A percentile compares a stretch with the other conserved stretches of the same genome.
These are phyloP conservation scores for Sporothrix schenckii DNA, from an alignment of 2,329 filamentous ascomycete genomes.

Conservation along the genomic window DNA sequence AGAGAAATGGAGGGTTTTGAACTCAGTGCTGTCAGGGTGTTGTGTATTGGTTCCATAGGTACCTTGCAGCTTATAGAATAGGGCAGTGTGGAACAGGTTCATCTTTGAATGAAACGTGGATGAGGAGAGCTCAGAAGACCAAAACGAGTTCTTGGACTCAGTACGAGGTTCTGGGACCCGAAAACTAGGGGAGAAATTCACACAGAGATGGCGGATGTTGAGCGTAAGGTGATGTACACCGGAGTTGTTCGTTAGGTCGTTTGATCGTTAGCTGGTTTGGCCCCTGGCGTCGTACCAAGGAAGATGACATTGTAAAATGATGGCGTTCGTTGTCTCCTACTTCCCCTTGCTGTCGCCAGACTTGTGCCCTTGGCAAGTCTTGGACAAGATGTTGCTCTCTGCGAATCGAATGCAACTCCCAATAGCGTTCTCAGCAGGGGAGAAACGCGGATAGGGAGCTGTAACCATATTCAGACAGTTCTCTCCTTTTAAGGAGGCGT, in stretches of 20 bases:
- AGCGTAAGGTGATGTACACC: too few relatives aligned
- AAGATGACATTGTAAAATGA: neutral
- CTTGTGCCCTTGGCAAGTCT: neutral
- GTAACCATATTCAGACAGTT: too few relatives aligned
- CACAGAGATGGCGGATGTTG: too few relatives aligned
- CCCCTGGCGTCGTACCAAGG: neutral
- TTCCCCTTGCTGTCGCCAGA: neutral
- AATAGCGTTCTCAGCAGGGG: slow-evolving; percentile 4
- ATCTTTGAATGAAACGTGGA: neutral
- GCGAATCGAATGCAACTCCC: neutral
- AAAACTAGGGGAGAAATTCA: too few relatives aligned
- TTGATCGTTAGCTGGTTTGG: neutral
- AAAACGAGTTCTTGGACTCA: too few relatives aligned
- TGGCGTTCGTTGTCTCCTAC: neutral
- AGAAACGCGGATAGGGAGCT: neutral
- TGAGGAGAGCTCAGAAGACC: neutral
- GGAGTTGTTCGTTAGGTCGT: too few relatives aligned
- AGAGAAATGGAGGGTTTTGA: neutral
- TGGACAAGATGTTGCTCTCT: neutral
- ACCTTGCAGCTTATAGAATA: neutral
- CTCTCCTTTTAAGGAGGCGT: too few relatives aligned
- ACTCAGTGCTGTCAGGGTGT: too few relatives aligned
- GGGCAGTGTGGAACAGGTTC: neutral
- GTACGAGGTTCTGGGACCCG: too few relatives aligned
- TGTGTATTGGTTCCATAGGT: neutral